Conservation (phyloP, 1,139 yeast genomes). For the Taphrina sp. region DNA sequence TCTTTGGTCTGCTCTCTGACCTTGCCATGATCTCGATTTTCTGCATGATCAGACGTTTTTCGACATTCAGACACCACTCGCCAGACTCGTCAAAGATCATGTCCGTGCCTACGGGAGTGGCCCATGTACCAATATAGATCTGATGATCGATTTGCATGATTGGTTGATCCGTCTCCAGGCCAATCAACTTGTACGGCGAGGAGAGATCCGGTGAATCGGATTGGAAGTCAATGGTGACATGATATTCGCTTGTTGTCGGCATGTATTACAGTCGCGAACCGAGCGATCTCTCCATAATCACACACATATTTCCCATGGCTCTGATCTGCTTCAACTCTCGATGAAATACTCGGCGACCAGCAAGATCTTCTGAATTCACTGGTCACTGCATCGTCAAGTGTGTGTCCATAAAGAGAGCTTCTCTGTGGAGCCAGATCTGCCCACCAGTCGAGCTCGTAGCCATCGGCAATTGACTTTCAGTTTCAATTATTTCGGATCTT, state of each 20-base stretch:
- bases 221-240: constrained; percentile 26
- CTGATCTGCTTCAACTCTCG: too few relatives aligned
- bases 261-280: too few relatives aligned
- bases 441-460: too few relatives aligned
- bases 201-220: constrained; percentile 11
- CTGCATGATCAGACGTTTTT: constrained; percentile 2
- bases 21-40: neutral
- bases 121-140: constrained; percentile 16
- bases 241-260: constrained; percentile 1
- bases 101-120: constrained; percentile 22
- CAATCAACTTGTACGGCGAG: constrained; percentile 8
- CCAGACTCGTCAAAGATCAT: constrained; percentile 22
- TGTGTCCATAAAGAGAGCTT: too few relatives aligned
- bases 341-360: too few relatives aligned
- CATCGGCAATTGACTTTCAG: too few relatives aligned
- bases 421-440: too few relatives aligned
- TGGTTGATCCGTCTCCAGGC: constrained; percentile 24
- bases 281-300: too few relatives aligned
- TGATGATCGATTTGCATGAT: constrained; percentile 9
- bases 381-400: too few relatives aligned
- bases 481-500: too few relatives aligned
- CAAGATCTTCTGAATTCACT: too few relatives aligned
- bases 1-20: neutral
- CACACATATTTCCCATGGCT: too few relatives aligned
- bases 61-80: constrained; percentile 7